Percentiles rank a stretch among this genome's conserved stretches.
These are phyloP conservation scores for Sugiyamaella xylanicola DNA, from an alignment of 1,139 yeast genomes.

Conservation along the genomic window DNA sequence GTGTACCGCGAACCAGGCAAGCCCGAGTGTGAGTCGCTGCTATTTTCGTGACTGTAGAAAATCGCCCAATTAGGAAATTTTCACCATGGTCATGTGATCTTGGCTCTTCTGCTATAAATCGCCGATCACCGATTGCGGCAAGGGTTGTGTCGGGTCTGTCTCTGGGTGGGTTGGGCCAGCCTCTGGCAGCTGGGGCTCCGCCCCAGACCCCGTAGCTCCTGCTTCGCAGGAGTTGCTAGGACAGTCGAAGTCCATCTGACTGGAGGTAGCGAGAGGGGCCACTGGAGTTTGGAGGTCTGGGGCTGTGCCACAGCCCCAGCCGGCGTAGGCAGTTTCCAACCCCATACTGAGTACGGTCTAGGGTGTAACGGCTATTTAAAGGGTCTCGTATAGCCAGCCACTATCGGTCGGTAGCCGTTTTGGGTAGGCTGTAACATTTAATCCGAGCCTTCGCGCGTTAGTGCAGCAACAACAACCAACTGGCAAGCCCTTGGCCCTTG, in stretches of 20 bases:
- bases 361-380: not conserved
- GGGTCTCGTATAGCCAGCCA: not conserved
- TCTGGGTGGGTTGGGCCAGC: not conserved
- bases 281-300: not conserved
- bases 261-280: not conserved
- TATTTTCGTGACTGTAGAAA: constrained; percentile 3
- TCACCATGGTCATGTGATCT: not conserved
- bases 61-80: constrained; percentile 2
- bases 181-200: not conserved
- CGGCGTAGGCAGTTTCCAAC: not conserved
- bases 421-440: not conserved
- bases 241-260: no score
- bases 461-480: not conserved
- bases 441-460: not conserved
- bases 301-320: not conserved
- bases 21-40: not conserved
- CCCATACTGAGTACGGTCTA: not conserved
- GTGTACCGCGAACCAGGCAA: not conserved
- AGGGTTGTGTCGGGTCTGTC: not conserved
- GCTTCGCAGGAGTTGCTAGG: not conserved
- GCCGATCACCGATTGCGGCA: no score
- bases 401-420: not conserved
- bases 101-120: no score
- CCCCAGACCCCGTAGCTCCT: not conserved
- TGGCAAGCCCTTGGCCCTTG: no score